A percentile compares a stretch with the other conserved stretches of the same genome.
Evolutionary conservation across 192 early-diverging fungal species (phyloP).

Genomic region (Geranomyces michiganensis): DNA sequence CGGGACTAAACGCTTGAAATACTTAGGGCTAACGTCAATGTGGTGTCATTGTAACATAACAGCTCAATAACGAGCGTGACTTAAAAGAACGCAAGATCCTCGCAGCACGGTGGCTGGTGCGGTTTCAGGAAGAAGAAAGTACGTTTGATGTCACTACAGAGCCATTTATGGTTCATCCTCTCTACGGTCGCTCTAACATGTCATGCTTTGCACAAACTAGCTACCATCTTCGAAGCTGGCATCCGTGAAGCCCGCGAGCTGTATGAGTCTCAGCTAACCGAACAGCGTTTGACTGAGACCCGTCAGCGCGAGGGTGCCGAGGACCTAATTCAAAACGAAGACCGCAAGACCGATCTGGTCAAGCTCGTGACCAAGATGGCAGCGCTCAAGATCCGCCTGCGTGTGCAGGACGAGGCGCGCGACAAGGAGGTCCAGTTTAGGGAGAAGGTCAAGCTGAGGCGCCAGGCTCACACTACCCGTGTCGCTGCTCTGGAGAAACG

Average conservation of each 20-base stretch:
- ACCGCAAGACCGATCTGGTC: slow-evolving; percentile 24
- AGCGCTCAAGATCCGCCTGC: slow-evolving; percentile 22
- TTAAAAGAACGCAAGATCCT: slow-evolving; percentile 32
- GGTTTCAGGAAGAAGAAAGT: slow-evolving; percentile 36
- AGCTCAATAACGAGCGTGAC: slow-evolving; percentile 11
- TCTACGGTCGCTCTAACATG: too few species aligned
- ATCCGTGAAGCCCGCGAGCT: slow-evolving; percentile 32
- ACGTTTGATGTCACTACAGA: slow-evolving; percentile 3
- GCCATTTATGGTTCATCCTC: too few species aligned
- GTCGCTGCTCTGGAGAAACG: slow-evolving; percentile 29
- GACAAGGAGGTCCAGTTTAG: slow-evolving; percentile 30
- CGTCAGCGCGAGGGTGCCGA: slow-evolving; percentile 28
- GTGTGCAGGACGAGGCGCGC: slow-evolving; percentile 28
- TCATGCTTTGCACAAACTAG: not conserved
- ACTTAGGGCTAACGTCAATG: too few species aligned
- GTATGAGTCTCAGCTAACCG: slow-evolving; percentile 34
- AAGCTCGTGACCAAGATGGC: slow-evolving; percentile 29
- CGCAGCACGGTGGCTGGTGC: slow-evolving; percentile 20
- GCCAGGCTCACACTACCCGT: slow-evolving; percentile 11
- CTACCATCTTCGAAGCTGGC: slow-evolving; percentile 30
- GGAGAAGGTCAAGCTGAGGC: slow-evolving; percentile 23
- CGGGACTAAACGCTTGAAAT: too few species aligned
- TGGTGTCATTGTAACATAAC: too few species aligned
- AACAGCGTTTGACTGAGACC: slow-evolving; percentile 24
- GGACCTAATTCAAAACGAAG: slow-evolving; percentile 28